A percentile compares a stretch with the other conserved stretches of the same genome.
phyloP scores from a whole-genome alignment of 768 basidiomycete species.

The Podaxis sp. region DNA sequence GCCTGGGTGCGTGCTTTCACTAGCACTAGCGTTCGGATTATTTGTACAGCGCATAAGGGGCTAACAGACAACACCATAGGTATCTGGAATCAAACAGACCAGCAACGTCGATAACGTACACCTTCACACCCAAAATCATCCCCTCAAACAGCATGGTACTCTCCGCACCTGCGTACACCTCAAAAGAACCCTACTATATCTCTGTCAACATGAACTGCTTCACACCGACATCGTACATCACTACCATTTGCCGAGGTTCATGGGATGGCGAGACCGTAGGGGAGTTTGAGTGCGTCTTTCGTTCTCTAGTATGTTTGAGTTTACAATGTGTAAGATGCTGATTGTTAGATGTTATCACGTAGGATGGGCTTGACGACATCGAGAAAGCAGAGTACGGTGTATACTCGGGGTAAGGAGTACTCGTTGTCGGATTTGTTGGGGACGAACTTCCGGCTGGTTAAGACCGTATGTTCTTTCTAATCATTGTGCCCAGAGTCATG shows the following conservation, averaged over 20 bases:
- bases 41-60: background rate
- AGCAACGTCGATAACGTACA: constrained; percentile 34
- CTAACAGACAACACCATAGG: constrained; percentile 14
- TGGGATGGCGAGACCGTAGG: constrained; percentile 45
- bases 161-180: constrained; percentile 26
- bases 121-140: constrained; percentile 34
- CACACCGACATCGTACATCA: constrained; percentile 48
- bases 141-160: constrained; percentile 41
- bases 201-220: constrained; percentile 50
- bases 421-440: constrained; percentile 11
- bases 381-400: constrained; percentile 10
- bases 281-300: constrained; percentile 43
- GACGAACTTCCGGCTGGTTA: constrained; percentile 7
- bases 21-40: background rate
- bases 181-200: constrained; percentile 42
- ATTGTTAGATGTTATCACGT: background rate
- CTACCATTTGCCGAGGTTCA: constrained; percentile 38
- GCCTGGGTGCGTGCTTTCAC: constrained; percentile 24
- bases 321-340: background rate
- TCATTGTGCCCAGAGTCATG: background rate
- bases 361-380: constrained; percentile 15
- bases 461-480: background rate
- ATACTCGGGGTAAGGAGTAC: constrained; percentile 11
- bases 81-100: constrained; percentile 31
- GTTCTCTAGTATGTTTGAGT: too few species aligned